phyloP scores from a whole-genome alignment of 805 yeast genomes.

The Metschnikowia bowlesiae region DNA sequence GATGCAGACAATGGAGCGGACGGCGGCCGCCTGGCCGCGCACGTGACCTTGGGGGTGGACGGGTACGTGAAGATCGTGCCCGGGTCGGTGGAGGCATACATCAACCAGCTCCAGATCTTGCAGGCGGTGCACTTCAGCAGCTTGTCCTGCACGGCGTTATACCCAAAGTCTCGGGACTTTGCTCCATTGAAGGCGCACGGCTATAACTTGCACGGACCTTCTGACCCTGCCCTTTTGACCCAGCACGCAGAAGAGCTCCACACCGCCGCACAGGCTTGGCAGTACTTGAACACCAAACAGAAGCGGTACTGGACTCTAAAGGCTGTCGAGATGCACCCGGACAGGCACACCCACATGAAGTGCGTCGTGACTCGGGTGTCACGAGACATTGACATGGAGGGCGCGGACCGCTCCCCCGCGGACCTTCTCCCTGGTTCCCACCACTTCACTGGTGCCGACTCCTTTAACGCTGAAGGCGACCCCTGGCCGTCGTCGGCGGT shows the following conservation, averaged over 20 bases:
- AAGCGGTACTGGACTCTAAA: conserved; percentile 25
- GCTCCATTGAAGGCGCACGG: conserved; percentile 30
- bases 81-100: conserved; percentile 21
- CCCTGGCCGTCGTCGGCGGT: neutral
- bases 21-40: neutral
- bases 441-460: neutral
- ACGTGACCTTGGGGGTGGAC: conserved; percentile 21
- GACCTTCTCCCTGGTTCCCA: too few species aligned
- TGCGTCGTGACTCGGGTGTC: conserved; percentile 38
- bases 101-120: conserved; percentile 39
- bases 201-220: conserved; percentile 33
- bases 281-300: conserved; percentile 14
- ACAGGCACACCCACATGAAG: conserved; percentile 17
- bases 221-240: conserved; percentile 13
- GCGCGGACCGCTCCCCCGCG: too few species aligned
- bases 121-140: conserved; percentile 21
- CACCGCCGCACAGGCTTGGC: conserved; percentile 12
- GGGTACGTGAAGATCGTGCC: conserved; percentile 28
- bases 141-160: conserved; percentile 5
- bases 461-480: neutral
- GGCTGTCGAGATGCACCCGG: conserved; percentile 16
- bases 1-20: too few species aligned
- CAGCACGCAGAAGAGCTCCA: conserved; percentile 14
- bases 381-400: conserved; percentile 9
- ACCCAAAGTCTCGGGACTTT: conserved; percentile 13